Evolutionary conservation across 2,329 filamentous ascomycete species (phyloP), one percentile per base, ranked within the genome.

Genomic region (Proliferodiscus dingleyae): DNA sequence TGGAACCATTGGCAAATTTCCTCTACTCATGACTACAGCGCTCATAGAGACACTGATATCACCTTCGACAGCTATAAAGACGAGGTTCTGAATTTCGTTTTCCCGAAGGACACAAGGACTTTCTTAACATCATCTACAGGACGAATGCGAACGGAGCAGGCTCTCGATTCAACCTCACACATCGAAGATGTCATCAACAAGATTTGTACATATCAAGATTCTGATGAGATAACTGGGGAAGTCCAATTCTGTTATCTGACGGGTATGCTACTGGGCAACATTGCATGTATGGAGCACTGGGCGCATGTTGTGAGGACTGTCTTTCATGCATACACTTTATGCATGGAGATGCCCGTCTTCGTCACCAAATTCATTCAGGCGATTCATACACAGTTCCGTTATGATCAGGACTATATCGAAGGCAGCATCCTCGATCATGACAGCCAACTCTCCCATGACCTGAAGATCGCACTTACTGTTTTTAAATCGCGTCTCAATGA

Each of bases 221-320:
- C 56, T 1, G 64, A 66, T 2, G 72, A 78, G 43, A 62, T 83
- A 21, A 60, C 78, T 4, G 80, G 78, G 37, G 80, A 84, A 57
- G 61, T 83, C 2, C 80, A 83, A 53, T 75, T 83, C 58, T 71
- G 72, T 33, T 83, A 75, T 54, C 56, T 83, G 4, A 73, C 73
- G 0, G 79, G 78, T 29, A 71, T 75, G 59, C 70, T 78, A 44
- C 70, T 83, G 1, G 73, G 74, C 32, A 83, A 81, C 58, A 65
- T 75, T 33, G 68, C 75, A 7, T 83, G 79, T 53, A 66, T 81
- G 34, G 76, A 80, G 50, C 78, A 83, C 50, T 83, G 79, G 80
- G 77, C 72, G 68, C 70, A 79, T 55, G 69, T 80, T 50, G 68
- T 75, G 30, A 71, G 68, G 38, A 58, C 80, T 26, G 55, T 80